phyloP scores from a whole-genome alignment of 2,329 filamentous ascomycete genomes.

The Ophiosphaerella herpotricha region DNA sequence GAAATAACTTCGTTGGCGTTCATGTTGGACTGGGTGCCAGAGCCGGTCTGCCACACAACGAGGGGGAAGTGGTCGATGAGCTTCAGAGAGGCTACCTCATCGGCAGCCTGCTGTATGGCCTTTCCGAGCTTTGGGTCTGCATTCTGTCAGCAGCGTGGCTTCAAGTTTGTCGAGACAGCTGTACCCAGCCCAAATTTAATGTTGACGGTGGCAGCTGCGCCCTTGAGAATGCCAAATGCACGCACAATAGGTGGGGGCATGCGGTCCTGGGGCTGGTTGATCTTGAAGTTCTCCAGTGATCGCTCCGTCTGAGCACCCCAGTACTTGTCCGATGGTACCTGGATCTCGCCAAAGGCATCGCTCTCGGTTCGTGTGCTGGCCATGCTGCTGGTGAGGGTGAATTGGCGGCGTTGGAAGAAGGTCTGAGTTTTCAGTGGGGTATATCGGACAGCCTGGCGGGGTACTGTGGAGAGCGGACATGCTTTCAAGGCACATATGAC shows the following conservation, averaged over 20 bases:
- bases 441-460: constrained; percentile 21
- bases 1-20: constrained; percentile 99
- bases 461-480: constrained; percentile 34
- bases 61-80: constrained; percentile 97
- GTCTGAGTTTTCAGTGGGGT: constrained; percentile 24
- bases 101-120: constrained; percentile 92
- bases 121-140: constrained; percentile 84
- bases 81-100: constrained; percentile 91
- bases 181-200: constrained; percentile 88
- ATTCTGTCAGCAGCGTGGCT: constrained; percentile 20
- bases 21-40: constrained; percentile 99
- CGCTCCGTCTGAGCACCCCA: constrained; percentile 98
- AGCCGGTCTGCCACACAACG: constrained; percentile 98
- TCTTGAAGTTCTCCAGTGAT: constrained; percentile 95
- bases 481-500: constrained; percentile 22
- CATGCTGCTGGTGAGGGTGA: constrained; percentile 42
- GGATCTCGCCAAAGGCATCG: constrained; percentile 96
- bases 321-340: constrained; percentile 91
- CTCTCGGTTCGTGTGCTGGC: constrained; percentile 76
- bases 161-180: constrained; percentile 20
- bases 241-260: constrained; percentile 92
- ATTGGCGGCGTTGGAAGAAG: constrained; percentile 32
- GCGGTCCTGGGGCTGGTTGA: constrained; percentile 98
- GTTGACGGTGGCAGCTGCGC: constrained; percentile 93
- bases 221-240: constrained; percentile 97